These are phyloP conservation scores for Acacia acuminata DNA, from an alignment of 306 rosid species.

Conservation along the genomic window DNA sequence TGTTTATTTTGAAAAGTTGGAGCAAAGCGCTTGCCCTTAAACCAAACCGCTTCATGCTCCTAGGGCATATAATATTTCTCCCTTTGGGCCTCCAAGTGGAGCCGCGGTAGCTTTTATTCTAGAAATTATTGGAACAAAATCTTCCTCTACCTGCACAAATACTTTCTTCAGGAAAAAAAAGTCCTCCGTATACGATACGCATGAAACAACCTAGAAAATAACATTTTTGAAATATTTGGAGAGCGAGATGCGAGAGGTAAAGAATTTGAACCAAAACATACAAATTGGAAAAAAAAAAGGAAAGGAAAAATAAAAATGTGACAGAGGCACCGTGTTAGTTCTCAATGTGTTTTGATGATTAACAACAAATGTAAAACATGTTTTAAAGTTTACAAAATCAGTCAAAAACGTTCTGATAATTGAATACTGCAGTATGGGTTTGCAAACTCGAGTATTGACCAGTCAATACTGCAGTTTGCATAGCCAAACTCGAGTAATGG, in stretches of 20 bases:
- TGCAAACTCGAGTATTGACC: too few species aligned
- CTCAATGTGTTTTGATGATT: too few species aligned
- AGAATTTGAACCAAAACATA: not conserved
- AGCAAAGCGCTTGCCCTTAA: conserved; percentile 81
- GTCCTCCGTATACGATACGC: conserved; percentile 12
- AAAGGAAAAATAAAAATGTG: not conserved
- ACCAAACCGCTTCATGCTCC: conserved; percentile 96
- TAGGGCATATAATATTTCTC: conserved; percentile 84
- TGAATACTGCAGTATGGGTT: too few species aligned
- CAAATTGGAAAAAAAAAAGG: not conserved
- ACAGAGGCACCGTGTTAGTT: not conserved
- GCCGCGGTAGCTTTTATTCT: conserved; percentile 80
- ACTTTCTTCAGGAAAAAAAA: conserved; percentile 18
- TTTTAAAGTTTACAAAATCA: too few species aligned
- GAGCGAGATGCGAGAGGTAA: not conserved
- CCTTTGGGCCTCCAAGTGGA: conserved; percentile 88
- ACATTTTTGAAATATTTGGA: not conserved
- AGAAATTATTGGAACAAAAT: conserved; percentile 73
- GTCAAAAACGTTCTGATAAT: too few species aligned
- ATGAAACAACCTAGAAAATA: conserved; percentile 15
- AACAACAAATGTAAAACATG: too few species aligned
- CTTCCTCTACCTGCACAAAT: conserved; percentile 74
- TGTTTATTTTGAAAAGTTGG: conserved; percentile 66
- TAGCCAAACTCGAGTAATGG: too few species aligned
- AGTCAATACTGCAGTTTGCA: too few species aligned